phyloP scores from a whole-genome alignment of 129 eudicot species.

The Silybum marianum region DNA sequence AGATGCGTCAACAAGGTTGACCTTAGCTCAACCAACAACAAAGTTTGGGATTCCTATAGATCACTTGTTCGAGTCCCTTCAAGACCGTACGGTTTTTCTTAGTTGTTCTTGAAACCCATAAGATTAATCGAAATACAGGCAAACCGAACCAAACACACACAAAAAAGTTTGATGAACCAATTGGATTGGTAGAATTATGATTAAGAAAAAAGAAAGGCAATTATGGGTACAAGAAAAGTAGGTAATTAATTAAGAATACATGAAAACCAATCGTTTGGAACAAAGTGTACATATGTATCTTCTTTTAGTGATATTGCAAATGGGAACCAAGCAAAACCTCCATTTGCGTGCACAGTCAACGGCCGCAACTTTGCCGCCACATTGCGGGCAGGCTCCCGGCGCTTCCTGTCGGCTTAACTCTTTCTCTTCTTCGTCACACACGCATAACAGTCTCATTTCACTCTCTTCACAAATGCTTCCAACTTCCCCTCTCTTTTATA shows the following conservation, averaged over 20 bases:
- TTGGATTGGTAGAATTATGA: background rate
- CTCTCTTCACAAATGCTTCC: background rate
- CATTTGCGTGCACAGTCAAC: conserved; percentile 33
- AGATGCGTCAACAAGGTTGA: too few relatives aligned
- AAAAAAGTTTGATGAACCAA: too few relatives aligned
- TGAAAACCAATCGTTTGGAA: conserved; percentile 33
- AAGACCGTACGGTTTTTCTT: too few relatives aligned
- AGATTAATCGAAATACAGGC: too few relatives aligned
- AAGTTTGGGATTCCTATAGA: too few relatives aligned
- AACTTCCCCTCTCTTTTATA: background rate
- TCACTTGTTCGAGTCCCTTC: too few relatives aligned
- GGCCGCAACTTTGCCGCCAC: conserved; percentile 44
- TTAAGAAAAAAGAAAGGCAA: conserved; percentile 13
- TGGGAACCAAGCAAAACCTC: conserved; percentile 39
- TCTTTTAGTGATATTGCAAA: conserved; percentile 35
- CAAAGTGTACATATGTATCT: conserved; percentile 33
- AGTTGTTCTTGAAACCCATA: too few relatives aligned
- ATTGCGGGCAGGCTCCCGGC: conserved; percentile 40
- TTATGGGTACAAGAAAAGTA: background rate
- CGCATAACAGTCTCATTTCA: conserved; percentile 28
- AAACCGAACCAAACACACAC: too few relatives aligned
- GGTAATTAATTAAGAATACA: conserved; percentile 29
- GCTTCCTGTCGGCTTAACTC: conserved; percentile 36
- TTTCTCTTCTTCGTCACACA: conserved; percentile 37
- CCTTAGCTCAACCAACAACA: too few relatives aligned